Evolutionary conservation across 75 land plant species (phyloP), one percentile per base, ranked within the genome.

Genomic region (Cupressus sempervirens): DNA sequence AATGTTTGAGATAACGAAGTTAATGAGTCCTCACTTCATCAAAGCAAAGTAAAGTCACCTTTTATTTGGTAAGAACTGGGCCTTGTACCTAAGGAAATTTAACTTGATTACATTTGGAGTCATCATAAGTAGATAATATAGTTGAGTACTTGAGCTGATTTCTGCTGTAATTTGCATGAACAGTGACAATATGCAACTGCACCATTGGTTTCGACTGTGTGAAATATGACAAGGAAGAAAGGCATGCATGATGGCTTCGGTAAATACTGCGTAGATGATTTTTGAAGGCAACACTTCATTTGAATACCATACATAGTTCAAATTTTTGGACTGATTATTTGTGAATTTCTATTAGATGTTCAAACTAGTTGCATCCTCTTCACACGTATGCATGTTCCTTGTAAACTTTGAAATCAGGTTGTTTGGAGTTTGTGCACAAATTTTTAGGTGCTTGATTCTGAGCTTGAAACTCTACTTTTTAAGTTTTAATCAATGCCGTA

Each of bases 21-120:
- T 91, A 36, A 36, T 91, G 9, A 10, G 56, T 36, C 86, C 77
- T 16, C 91, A 90, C 50, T 90, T 90, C 72, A 23, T 86, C 15
- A 90, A 90, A 84, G 53, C 86, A 1, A 80, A 79, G n/a, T 84
- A 30, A 87, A 8, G 2, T 4, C 67, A 38, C 53, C 13, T 30
- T 72, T 72, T 3, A 72, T 29, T 72, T 30, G 74, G 74, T 72
- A 72, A 72, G 74, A 72, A 11, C 36, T 32, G 14, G 32, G 36
- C 35, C 74, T 32, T 72, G 29, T 62, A 62, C n/a, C 20, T 2
- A 56, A 56, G 62, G 3, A 56, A 56, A 16, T n/a, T 0, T 13
- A 50, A 50, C 29, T n/a, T 68, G 0, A 56, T 56, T 56, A 56
- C 15, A 29, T 8, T 23, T 67, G 3, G 58, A 16, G 16, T 29